Conservation (phyloP, 2,329 filamentous ascomycete genomes). For the Bipolaris oryzae region DNA sequence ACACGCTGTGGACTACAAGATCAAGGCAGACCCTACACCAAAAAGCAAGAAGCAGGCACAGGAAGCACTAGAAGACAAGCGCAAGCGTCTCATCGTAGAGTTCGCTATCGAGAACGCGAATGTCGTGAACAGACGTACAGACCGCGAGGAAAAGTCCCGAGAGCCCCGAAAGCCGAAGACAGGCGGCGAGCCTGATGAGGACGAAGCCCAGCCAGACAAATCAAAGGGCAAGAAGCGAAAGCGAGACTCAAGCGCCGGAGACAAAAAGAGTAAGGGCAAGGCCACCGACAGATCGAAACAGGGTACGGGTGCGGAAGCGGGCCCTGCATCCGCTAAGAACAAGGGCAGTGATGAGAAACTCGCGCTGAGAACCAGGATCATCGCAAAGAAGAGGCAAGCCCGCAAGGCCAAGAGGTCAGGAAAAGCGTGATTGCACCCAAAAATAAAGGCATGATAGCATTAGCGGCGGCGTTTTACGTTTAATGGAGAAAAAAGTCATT, state of each 20-base stretch:
- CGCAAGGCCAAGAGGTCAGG: conserved; percentile 65
- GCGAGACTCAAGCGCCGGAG: conserved; percentile 34
- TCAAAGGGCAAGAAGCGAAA: conserved; percentile 48
- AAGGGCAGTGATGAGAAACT: conserved; percentile 54
- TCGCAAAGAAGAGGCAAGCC: conserved; percentile 81
- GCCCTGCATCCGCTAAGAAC: conserved; percentile 7
- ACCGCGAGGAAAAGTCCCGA: conserved; percentile 64
- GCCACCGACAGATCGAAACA: conserved; percentile 17
- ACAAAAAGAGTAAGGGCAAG: conserved; percentile 20
- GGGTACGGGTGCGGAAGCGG: conserved; percentile 27
- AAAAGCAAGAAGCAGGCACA: conserved; percentile 48
- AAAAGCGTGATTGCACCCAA: conserved; percentile 49
- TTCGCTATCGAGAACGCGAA: conserved; percentile 98
- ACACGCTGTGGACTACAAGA: conserved; percentile 61
- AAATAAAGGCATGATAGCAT: conserved; percentile 14
- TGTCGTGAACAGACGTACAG: conserved; percentile 80
- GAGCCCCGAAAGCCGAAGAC: conserved; percentile 48
- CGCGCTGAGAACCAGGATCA: conserved; percentile 74
- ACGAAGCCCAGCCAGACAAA: conserved; percentile 16
- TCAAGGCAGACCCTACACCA: conserved; percentile 52
- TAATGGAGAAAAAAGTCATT: conserved; percentile 2
- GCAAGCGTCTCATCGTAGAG: conserved; percentile 89
- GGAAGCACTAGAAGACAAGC: conserved; percentile 69
- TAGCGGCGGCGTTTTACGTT: conserved; percentile 21
- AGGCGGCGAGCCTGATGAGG: conserved; percentile 19